Base-by-base conservation (phyloP, 139 green algal genomes). In the Gonium pectorale region DNA sequence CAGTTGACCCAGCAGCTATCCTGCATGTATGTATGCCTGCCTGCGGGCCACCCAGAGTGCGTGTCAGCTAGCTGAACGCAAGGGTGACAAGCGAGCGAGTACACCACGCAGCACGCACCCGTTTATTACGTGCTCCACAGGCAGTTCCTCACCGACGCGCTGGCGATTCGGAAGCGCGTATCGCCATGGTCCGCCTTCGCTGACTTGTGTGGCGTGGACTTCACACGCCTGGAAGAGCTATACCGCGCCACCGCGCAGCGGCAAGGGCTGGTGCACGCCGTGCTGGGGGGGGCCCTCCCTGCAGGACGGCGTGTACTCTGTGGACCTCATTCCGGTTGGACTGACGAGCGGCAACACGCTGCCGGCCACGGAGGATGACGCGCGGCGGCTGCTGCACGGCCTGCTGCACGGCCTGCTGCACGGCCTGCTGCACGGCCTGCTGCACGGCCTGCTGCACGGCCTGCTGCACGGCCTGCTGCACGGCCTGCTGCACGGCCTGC, bases 131-230 rank as follows among this genome's bases (percentile, higher is more conserved):
- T 72, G 66, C 38, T 72, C 38, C 66, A 33, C 69, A 79, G 69
- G 69, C 69, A 64, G 31, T 64, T 79, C 69, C 69, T n/a, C 69
- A 63, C 69, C 3, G 46, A 79, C 44, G n/a, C 15, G 69, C 69
- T 63, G 69, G 46, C n/a, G 17, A 21, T 79, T 2, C 69, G 69
- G 31, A 79, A 79, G 69, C 46, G 46, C 44, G 69, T 79, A 46
- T 44, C 46, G 69, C 69, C 69, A 21, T 79, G 69, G 69, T 22
- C 15, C 44, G 31, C 44, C n/a, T 79, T 64, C 69, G 69, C 44
- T 46, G 43, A 13, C n/a, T 79, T n/a, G 69, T 79, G 44, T 46
- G 69, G 69, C 46, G 46, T 79, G 69, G 46, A 79, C 43, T 63
- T 63, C 54, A 63, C 19, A 63, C 54, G 22, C 21, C 54, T 63